Percentiles rank a stretch among this genome's conserved stretches.
phyloP scores from a whole-genome alignment of 495 filamentous ascomycete genomes.

The Aspergillus incahuasiensis region DNA sequence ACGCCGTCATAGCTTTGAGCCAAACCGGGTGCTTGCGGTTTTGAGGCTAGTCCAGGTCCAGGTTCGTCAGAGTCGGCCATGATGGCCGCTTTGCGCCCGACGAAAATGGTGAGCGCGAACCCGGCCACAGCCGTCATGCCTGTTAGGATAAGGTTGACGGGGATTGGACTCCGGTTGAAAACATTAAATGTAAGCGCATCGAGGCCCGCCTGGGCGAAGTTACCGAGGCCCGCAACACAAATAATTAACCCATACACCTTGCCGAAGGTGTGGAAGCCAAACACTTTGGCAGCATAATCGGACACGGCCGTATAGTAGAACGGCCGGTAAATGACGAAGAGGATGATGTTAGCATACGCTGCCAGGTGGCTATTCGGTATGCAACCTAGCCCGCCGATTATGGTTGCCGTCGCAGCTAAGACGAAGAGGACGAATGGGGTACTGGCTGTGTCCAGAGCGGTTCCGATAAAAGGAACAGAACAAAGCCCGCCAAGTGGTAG shows the following conservation, averaged over 20 bases:
- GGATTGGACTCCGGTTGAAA: slow-evolving; percentile 68
- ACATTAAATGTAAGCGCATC: slow-evolving; percentile 72
- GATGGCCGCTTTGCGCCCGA: slow-evolving; percentile 34
- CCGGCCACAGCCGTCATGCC: slow-evolving; percentile 57
- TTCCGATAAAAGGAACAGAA: slow-evolving; percentile 82
- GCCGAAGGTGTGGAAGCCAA: slow-evolving; percentile 91
- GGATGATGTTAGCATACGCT: slow-evolving; percentile 70
- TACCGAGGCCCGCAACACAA: slow-evolving; percentile 79
- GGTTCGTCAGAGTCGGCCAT: slow-evolving; percentile 1
- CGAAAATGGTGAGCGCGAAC: slow-evolving; percentile 53
- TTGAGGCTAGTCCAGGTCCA: no score
- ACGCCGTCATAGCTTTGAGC: slow-evolving; percentile 2
- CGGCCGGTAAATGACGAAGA: slow-evolving; percentile 64
- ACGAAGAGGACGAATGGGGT: slow-evolving; percentile 70
- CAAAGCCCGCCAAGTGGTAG: slow-evolving; percentile 82
- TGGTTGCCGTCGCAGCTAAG: slow-evolving; percentile 67
- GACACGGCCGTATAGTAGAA: slow-evolving; percentile 53
- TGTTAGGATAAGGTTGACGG: slow-evolving; percentile 71
- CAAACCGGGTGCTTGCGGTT: not conserved
- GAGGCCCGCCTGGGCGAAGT: slow-evolving; percentile 79
- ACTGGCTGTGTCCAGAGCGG: slow-evolving; percentile 70
- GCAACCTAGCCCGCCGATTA: slow-evolving; percentile 75
- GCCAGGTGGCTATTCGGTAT: slow-evolving; percentile 61
- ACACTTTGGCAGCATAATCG: slow-evolving; percentile 92
- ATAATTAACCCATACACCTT: slow-evolving; percentile 96